A percentile compares a stretch with the other conserved stretches of the same genome.
Evolutionary conservation across 176 grass and related monocot genomes (phyloP).

Genomic region (Eragrostis curvula): DNA sequence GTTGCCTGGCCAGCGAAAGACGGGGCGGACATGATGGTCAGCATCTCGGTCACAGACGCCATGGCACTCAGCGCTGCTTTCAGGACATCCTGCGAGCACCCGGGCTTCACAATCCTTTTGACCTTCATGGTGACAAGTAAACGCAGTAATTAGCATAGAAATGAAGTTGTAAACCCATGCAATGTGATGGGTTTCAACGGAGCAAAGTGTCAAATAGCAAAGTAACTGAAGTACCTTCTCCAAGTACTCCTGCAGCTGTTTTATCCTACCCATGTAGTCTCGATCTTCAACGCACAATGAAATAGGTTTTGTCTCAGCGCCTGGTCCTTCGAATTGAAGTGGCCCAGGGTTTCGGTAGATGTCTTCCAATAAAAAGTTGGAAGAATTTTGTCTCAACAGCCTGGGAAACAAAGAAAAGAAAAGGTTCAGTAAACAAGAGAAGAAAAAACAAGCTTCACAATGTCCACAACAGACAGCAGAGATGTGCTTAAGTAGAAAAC

Average conservation of each 20-base stretch:
- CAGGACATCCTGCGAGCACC: constrained; percentile 84
- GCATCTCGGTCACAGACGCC: constrained; percentile 77
- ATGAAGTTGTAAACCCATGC: background rate
- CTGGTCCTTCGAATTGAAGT: constrained; percentile 80
- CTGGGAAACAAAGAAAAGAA: constrained; percentile 31
- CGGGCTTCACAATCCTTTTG: constrained; percentile 91
- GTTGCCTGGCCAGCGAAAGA: constrained; percentile 51
- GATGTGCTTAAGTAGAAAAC: background rate
- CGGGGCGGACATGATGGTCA: constrained; percentile 63
- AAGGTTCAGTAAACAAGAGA: background rate
- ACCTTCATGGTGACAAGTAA: constrained; percentile 42
- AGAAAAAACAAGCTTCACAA: background rate
- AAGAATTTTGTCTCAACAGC: constrained; percentile 67
- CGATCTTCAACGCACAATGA: constrained; percentile 84
- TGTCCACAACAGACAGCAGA: background rate
- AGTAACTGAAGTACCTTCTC: constrained; percentile 52
- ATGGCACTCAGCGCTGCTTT: constrained; percentile 79
- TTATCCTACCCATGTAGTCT: constrained; percentile 96
- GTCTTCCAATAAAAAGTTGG: constrained; percentile 77
- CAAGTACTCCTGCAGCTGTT: constrained; percentile 77
- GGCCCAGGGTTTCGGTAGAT: constrained; percentile 90
- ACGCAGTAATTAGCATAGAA: background rate
- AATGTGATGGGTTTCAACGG: background rate
- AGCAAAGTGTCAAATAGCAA: constrained; percentile 1
- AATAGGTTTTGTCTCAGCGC: constrained; percentile 67